Evolutionary conservation across 2,329 filamentous ascomycete species (phyloP), one percentile per base, ranked within the genome.

Genomic region (Paracamarosporium sp.): DNA sequence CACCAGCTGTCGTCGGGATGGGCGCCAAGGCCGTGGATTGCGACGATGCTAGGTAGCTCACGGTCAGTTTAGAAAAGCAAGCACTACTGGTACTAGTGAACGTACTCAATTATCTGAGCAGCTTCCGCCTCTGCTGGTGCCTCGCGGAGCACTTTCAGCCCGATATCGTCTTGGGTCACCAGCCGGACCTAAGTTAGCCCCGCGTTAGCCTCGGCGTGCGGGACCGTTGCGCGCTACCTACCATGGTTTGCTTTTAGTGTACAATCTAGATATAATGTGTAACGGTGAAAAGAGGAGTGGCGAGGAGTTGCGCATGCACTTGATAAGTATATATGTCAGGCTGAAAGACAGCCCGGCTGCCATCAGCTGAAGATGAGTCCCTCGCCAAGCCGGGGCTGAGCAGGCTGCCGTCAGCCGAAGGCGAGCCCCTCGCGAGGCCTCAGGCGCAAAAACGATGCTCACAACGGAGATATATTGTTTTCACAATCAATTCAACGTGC

Each of bases 1-100:
- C 63, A 67, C 68, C 67, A 72, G 55, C 33, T 70, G 43, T 72
- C 60, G 45, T 71, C 67, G 13, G 67, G 67, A 51, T 71, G 63
- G 28, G 68, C 62, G 22, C 69, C 69, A 44, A 71, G 55, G 51
- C 68, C 68, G 30, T 72, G 68, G 53, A 71, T 56, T 20, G 66
- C 65, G 46, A 72, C 59, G 33, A 72, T 70, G 48, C 68, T 71
- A 44, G 46, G 27, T 50, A 45, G 17, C 17, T 64, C 13, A 63
- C 35, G 50, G 53, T 48, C 50, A 20, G 28, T 35, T 22, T n/a
- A 31, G 36, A 17, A 2, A 38, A 40, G 31, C 43, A 44, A 55
- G 25, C 15, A 2, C 20, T 46, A 50, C 22, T n/a, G n/a, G n/a
- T n/a, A n/a, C n/a, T n/a, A n/a, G n/a, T n/a, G 35, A 36, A 62